A percentile compares a stretch with the other conserved stretches of the same genome.
Conservation (phyloP, 805 yeast species). For the Lachancea lanzarotensis region DNA sequence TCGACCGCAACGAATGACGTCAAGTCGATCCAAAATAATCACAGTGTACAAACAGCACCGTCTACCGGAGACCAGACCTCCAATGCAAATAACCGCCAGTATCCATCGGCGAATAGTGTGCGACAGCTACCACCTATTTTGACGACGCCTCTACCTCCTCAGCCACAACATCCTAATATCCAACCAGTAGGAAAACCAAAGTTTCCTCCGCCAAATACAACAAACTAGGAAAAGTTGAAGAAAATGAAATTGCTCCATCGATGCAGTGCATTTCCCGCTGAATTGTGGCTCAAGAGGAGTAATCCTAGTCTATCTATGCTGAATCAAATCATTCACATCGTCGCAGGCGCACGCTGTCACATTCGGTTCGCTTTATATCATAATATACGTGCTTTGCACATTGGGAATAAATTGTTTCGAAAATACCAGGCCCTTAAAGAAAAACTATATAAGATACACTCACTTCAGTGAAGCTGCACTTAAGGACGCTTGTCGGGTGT, state of each 20-base stretch:
- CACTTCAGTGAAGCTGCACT: not conserved
- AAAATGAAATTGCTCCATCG: not conserved
- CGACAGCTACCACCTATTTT: conserved; percentile 1
- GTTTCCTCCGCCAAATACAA: not conserved
- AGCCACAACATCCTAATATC: conserved; percentile 10
- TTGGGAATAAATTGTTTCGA: conserved; percentile 1
- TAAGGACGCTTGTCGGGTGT: too few relatives aligned
- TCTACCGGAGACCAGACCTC: not conserved
- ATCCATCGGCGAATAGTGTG: not conserved
- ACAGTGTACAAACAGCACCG: not conserved
- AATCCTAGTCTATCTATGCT: too few relatives aligned
- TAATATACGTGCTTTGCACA: not conserved
- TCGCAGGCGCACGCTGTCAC: not conserved
- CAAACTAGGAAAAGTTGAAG: not conserved
- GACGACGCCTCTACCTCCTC: conserved; percentile 6
- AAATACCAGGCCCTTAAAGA: not conserved
- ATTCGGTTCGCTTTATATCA: not conserved
- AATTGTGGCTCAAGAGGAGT: too few relatives aligned
- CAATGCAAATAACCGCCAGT: not conserved
- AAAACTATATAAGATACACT: not conserved
- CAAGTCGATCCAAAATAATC: not conserved
- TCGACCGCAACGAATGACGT: not conserved
- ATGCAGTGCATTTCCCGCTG: too few relatives aligned
- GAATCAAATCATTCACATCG: not conserved
- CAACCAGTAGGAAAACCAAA: conserved; percentile 32